Percentiles rank a stretch among this genome's conserved stretches.
Conservation (phyloP, 805 yeast species). For the Phaffomyces thermotolerans region DNA sequence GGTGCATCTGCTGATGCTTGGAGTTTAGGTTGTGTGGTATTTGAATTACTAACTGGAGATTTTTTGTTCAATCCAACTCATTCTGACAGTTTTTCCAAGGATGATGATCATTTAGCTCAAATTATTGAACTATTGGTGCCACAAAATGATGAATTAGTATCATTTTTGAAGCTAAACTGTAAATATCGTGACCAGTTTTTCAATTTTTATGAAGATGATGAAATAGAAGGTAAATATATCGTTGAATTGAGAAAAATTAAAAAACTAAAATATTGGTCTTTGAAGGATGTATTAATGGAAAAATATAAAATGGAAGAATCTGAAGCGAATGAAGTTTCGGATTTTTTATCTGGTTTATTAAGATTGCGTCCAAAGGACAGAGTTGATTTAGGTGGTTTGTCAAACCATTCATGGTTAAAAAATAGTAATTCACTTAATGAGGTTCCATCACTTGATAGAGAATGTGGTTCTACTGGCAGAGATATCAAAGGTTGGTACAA, state of each 20-base stretch:
- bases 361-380: constrained; percentile 41
- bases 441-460: constrained; percentile 8
- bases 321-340: constrained; percentile 43
- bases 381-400: constrained; percentile 47
- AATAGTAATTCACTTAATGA: constrained; percentile 2
- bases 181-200: constrained; percentile 40
- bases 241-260: constrained; percentile 48
- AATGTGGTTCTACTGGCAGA: constrained; percentile 20
- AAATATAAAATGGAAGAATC: constrained; percentile 59
- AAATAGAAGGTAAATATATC: constrained; percentile 13
- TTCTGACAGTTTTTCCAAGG: constrained; percentile 30
- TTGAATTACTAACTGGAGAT: constrained; percentile 56
- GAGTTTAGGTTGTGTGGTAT: constrained; percentile 52
- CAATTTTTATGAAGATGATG: constrained; percentile 32
- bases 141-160: constrained; percentile 30
- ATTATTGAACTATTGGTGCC: constrained; percentile 42
- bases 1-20: constrained; percentile 58
- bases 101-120: constrained; percentile 60
- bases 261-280: constrained; percentile 71
- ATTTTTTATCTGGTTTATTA: constrained; percentile 45
- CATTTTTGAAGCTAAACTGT: constrained; percentile 32
- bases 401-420: constrained; percentile 45
- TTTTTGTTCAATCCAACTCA: constrained; percentile 48
- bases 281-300: constrained; percentile 60
- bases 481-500: constrained; percentile 24